Evolutionary conservation across 441 rosid genomes (phyloP), one percentile per base, ranked within the genome.

Genomic region (Jatropha podagrica): DNA sequence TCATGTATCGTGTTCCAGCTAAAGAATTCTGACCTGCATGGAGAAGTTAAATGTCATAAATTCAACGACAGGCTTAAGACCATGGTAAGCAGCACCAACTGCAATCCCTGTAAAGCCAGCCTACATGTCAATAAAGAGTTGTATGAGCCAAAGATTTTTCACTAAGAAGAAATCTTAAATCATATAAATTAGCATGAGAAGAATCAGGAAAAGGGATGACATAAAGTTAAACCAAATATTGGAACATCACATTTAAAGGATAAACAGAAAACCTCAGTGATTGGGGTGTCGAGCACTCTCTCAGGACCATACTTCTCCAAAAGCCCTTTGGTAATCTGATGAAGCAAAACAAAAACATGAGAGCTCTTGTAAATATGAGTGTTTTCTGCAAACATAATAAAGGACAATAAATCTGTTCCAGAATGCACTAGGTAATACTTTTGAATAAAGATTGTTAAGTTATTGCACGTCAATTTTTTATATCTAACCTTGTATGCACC

Each of bases 31-130:
- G 32, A 32, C 99, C 98, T 94, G 97, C 98, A 96, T 85, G 62
- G 97, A 84, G 84, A 96, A 94, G 88, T 95, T 95, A 79, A 95
- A 88, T 48, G 99, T 93, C 99, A 95, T 94, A 81, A 96, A 96
- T 79, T 96, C 98, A 46, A 96, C 88, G 46, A 94, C 91, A 72
- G 97, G 99, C 87, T 81, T 91, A 62, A 96, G 87, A 68, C 98
- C 98, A 81, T 91, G 80, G 75, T 96, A 96, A 78, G 99, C 98
- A 59, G 98, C 98, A 75, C 98, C 99, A 69, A 96, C 99, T 83
- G 94, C 98, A 78, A 96, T 92, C 77, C 99, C 99, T 73, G 98
- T 85, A 85, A 96, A 93, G 48, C 99, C 99, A 84, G 99, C 98
- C 98, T 95, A 85, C 32, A 32, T 32, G 1, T 32, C 32, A 32